Conservation (phyloP, 768 basidiomycete genomes). For the Ramaria rubella region DNA sequence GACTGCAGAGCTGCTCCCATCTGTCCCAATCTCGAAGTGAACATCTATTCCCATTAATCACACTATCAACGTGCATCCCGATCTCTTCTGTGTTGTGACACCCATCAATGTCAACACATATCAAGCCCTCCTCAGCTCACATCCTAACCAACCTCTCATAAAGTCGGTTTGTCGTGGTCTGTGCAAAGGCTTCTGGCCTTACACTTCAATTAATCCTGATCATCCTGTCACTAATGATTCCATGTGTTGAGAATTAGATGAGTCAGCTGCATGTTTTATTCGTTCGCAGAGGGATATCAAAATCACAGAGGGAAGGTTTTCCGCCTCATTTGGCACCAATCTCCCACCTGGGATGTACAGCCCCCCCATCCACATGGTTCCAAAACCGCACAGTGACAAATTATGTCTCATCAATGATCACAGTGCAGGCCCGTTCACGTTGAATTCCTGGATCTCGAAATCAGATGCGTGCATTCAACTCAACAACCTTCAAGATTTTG, state of each 20-base stretch:
- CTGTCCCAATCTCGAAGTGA: background rate
- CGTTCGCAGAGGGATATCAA: conserved; percentile 20
- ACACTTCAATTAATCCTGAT: conserved; percentile 20
- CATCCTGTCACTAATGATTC: background rate
- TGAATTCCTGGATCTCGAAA: conserved; percentile 24
- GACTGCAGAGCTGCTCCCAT: background rate
- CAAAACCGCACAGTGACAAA: conserved; percentile 23
- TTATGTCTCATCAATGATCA: conserved; percentile 29
- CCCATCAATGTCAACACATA: conserved; percentile 32
- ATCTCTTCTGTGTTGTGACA: conserved; percentile 31
- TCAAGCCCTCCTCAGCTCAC: conserved; percentile 21
- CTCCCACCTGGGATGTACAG: conserved; percentile 25
- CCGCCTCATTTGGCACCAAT: conserved; percentile 21
- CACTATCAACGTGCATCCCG: conserved; percentile 22
- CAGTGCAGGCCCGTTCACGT: conserved; percentile 22
- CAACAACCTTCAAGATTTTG: conserved; percentile 18
- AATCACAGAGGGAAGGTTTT: conserved; percentile 20
- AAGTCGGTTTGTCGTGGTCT: conserved; percentile 24
- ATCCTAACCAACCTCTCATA: conserved; percentile 36
- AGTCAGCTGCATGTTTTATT: conserved; percentile 21
- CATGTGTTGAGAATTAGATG: background rate
- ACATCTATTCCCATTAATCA: conserved; percentile 11
- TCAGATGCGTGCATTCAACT: conserved; percentile 3
- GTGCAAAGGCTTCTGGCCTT: conserved; percentile 41
- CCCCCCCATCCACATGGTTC: conserved; percentile 22